A percentile compares a stretch with the other conserved stretches of the same genome.
Conservation (phyloP, 2,329 filamentous ascomycete species). For the Sarocladium kiliense region DNA sequence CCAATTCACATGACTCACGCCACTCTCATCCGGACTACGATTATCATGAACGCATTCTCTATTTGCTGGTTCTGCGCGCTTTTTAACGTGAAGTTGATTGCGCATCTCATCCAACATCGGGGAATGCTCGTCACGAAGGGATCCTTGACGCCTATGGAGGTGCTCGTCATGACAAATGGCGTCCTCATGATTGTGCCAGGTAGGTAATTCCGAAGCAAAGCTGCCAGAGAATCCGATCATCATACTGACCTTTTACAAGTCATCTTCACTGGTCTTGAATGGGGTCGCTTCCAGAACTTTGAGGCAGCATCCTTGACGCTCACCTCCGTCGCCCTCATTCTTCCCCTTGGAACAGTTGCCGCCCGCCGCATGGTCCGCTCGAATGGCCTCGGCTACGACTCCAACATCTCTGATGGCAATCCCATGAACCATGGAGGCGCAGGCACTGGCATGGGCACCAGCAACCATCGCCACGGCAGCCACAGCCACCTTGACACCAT, state of each 20-base stretch:
- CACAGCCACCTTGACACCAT: slow-evolving; percentile 12
- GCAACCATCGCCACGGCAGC: neutral
- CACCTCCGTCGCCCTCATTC: slow-evolving; percentile 44
- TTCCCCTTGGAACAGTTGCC: slow-evolving; percentile 47
- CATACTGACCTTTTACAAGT: slow-evolving; percentile 25
- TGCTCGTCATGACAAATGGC: slow-evolving; percentile 51
- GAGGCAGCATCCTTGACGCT: slow-evolving; percentile 44
- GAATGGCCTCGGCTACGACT: slow-evolving; percentile 14
- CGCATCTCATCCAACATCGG: slow-evolving; percentile 42
- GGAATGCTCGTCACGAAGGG: slow-evolving; percentile 37
- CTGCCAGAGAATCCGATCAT: neutral
- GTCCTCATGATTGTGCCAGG: slow-evolving; percentile 52
- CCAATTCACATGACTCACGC: slow-evolving; percentile 18
- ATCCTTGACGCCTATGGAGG: slow-evolving; percentile 45
- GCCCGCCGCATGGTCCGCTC: slow-evolving; percentile 39
- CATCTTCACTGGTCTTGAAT: slow-evolving; percentile 45
- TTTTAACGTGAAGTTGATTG: slow-evolving; percentile 46
- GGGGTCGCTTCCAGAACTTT: slow-evolving; percentile 35
- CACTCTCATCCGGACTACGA: slow-evolving; percentile 34
- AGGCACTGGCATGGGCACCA: neutral
- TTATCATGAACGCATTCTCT: slow-evolving; percentile 33
- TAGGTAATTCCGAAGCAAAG: slow-evolving; percentile 20
- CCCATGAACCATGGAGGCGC: neutral
- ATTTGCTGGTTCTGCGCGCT: slow-evolving; percentile 51
- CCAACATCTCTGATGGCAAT: slow-evolving; percentile 13